phyloP scores from a whole-genome alignment of 768 basidiomycete genomes.

The Amanita rimosa region DNA sequence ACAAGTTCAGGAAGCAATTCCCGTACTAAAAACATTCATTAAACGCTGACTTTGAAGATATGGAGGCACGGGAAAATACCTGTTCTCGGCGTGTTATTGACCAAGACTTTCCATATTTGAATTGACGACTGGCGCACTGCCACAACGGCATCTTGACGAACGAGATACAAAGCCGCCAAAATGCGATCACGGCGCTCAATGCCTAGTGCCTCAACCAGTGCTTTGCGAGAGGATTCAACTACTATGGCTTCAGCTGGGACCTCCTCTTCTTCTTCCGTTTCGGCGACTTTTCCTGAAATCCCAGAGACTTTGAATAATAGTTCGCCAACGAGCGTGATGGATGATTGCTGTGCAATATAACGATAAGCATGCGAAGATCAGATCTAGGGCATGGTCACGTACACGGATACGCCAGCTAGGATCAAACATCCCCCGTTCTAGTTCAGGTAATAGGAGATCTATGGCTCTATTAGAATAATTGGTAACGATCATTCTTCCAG shows the following conservation, averaged over 20 bases:
- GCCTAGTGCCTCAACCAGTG: conserved; percentile 82
- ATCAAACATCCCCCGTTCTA: conserved; percentile 94
- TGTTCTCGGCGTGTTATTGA: conserved; percentile 87
- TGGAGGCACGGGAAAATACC: conserved; percentile 28
- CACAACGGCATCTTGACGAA: conserved; percentile 86
- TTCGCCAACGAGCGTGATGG: conserved; percentile 92
- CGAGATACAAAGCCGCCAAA: conserved; percentile 81
- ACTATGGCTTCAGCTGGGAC: conserved; percentile 48
- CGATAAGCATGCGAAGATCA: not conserved
- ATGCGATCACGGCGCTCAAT: conserved; percentile 84
- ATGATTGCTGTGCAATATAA: conserved; percentile 58
- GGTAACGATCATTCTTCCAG: conserved; percentile 95
- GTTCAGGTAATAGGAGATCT: conserved; percentile 86
- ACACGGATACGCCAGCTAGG: conserved; percentile 91
- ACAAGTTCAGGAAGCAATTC: conserved; percentile 87
- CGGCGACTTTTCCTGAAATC: conserved; percentile 80
- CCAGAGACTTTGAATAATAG: conserved; percentile 94
- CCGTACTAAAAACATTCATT: conserved; percentile 39
- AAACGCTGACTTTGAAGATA: not conserved
- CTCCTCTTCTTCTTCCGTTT: conserved; percentile 71
- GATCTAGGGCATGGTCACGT: conserved; percentile 14
- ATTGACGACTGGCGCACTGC: conserved; percentile 85
- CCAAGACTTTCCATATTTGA: conserved; percentile 97
- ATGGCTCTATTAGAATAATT: conserved; percentile 91
- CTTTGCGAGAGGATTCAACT: conserved; percentile 75